phyloP scores from a whole-genome alignment of 2,329 filamentous ascomycete genomes.

The Fusarium sp. region DNA sequence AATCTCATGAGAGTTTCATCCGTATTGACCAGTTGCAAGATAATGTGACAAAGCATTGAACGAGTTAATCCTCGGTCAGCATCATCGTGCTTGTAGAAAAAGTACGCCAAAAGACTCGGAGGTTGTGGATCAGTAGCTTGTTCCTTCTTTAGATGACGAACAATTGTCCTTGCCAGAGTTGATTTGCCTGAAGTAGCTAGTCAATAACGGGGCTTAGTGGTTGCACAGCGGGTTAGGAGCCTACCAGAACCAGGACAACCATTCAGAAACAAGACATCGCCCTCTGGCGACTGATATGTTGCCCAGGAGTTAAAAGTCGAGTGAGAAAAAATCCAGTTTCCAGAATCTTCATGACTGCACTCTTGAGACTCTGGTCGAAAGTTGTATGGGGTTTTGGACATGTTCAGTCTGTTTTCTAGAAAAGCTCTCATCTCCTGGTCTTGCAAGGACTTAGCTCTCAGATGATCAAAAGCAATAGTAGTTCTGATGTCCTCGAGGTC shows the following conservation, averaged over 20 bases:
- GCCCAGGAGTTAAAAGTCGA: fast-evolving
- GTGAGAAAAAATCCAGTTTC: fast-evolving
- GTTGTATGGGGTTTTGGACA: too few species aligned
- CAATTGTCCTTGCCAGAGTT: background rate
- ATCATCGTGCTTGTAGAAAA: background rate
- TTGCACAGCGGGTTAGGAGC: fast-evolving
- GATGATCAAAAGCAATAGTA: fast-evolving
- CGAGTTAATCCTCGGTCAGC: fast-evolving
- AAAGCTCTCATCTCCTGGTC: background rate
- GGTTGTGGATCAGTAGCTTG: fast-evolving
- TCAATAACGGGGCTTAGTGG: fast-evolving
- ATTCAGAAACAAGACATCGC: fast-evolving
- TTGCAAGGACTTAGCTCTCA: fast-evolving
- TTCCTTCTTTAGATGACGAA: fast-evolving
- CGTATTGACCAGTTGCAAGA: fast-evolving
- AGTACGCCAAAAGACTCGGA: fast-evolving
- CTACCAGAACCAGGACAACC: background rate
- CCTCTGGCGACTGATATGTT: fast-evolving
- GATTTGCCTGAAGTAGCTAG: too few species aligned
- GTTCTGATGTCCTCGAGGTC: background rate
- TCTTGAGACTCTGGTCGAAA: fast-evolving
- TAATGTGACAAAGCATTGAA: fast-evolving
- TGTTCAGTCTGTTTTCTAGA: fast-evolving
- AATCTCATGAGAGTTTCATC: background rate
- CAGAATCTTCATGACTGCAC: fast-evolving